Evolutionary conservation across 768 basidiomycete genomes (phyloP), one percentile per base, ranked within the genome.

Genomic region (Pleurotus citrinopileatus): DNA sequence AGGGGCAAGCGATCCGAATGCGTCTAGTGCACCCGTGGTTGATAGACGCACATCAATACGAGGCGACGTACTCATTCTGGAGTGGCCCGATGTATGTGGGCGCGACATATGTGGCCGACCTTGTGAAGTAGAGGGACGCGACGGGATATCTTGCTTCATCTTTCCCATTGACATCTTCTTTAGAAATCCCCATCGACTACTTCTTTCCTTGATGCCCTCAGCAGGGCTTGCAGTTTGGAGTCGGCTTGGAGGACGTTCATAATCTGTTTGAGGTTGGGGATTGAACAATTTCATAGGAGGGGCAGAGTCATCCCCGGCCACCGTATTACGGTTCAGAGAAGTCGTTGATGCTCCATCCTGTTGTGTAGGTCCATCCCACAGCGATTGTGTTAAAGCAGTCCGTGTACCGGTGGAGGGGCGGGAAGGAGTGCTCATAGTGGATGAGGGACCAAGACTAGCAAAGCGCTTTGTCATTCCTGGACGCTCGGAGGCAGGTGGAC

Each of bases 161-260:
- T 89, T 92, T 12, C 93, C 88, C 92, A 95, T 96, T 4, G 94
- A 96, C 94, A 98, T 97, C 73, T 98, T 98, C 74, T 94, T 93
- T 55, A 98, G 74, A 73, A 98, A 96, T 3, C 94, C 94, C 94
- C 95, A 96, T 53, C 91, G 86, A 51, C 86, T 84, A 34, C 73
- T 73, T 67, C 89, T 87, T 61, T 86, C 83, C 61, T 82, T 81
- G 37, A 66, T 69, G 26, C 75, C 74, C 53, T 69, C 70, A 10
- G 19, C n/a, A 2, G 48, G 17, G n/a, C n/a, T 32, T 3, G 45
- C n/a, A 12, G 48, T 34, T 22, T 32, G 34, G 12, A 34, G 48
- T 20, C 48, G 28, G 29, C 54, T 32, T 17, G 56, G 42, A 19
- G 32, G 42, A 17, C 25, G 23, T 13, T 26, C 29, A 20, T 37